Evolutionary conservation across 1,284 basidiomycete species (phyloP).

Genomic region (Chiua sp.): DNA sequence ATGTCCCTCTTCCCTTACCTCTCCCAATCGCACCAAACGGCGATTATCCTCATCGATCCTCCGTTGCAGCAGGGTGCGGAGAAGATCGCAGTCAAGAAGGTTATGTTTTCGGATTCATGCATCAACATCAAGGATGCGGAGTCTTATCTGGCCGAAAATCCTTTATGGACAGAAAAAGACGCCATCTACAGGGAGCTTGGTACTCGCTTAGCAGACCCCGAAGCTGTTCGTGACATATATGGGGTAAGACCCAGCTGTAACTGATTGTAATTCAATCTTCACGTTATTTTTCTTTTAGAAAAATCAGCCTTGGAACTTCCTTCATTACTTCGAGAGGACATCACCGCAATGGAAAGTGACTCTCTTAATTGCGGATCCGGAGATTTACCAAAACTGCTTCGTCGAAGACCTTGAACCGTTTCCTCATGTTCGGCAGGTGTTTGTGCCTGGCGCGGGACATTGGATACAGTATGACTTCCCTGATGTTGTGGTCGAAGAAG

Average conservation of each 20-base stretch:
- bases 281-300: constrained; percentile 3
- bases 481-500: constrained; percentile 16
- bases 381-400: constrained; percentile 9
- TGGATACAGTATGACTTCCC: constrained; percentile 24
- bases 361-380: constrained; percentile 16
- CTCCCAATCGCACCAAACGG: constrained; percentile 10
- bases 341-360: constrained; percentile 11
- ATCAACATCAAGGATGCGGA: constrained; percentile 6
- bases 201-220: constrained; percentile 9
- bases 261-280: background rate
- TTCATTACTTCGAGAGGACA: constrained; percentile 6
- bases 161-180: constrained; percentile 20
- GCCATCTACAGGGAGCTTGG: constrained; percentile 22
- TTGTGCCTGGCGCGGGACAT: constrained; percentile 17
- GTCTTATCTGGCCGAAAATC: constrained; percentile 18
- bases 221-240: constrained; percentile 20
- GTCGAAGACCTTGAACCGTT: constrained; percentile 10
- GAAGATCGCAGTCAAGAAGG: constrained; percentile 9
- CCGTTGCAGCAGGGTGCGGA: constrained; percentile 17
- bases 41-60: constrained; percentile 21
- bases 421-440: constrained; percentile 12
- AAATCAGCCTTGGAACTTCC: constrained; percentile 19
- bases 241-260: background rate
- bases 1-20: constrained; percentile 20
- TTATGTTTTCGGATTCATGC: constrained; percentile 12